Conservation (phyloP, 495 filamentous ascomycete species). For the Aspergillus leporis region DNA sequence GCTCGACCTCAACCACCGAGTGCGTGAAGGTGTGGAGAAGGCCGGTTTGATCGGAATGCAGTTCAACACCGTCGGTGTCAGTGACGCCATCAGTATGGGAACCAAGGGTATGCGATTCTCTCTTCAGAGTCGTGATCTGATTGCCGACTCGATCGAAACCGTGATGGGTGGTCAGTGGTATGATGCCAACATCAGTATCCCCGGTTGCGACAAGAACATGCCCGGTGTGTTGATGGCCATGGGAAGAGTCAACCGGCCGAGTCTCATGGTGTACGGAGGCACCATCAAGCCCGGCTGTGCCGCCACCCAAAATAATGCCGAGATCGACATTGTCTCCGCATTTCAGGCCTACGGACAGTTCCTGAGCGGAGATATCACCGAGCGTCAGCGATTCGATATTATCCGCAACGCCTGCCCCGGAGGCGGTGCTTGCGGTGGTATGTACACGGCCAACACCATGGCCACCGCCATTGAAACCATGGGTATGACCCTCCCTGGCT, state of each 20-base stretch:
- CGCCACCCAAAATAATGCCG: conserved; percentile 65
- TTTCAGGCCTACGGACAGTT: conserved; percentile 99
- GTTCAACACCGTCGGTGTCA: conserved; percentile 98
- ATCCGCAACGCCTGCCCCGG: conserved; percentile 94
- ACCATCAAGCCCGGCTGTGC: conserved; percentile 89
- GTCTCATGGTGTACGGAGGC: conserved; percentile 96
- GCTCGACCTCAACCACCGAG: conserved; percentile 77
- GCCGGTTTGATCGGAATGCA: conserved; percentile 81
- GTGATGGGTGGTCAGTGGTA: conserved; percentile 99
- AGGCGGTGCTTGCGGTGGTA: conserved; percentile 91
- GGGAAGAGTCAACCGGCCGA: conserved; percentile 91
- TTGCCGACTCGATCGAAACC: conserved; percentile 97
- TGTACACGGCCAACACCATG: conserved; percentile 99
- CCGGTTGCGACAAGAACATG: conserved; percentile 99
- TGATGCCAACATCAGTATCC: conserved; percentile 95
- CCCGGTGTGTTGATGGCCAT: conserved; percentile 97
- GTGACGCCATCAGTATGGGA: conserved; percentile 60
- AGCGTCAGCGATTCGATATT: conserved; percentile 90
- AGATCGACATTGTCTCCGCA: conserved; percentile 92
- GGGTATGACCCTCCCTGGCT: conserved; percentile 93
- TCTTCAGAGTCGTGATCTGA: conserved; percentile 90
- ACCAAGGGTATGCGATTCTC: conserved; percentile 86
- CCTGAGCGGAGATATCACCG: conserved; percentile 84
- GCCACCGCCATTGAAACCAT: conserved; percentile 94
- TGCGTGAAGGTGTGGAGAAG: conserved; percentile 80